Evolutionary conservation across 306 rosid species (phyloP).

Genomic region (Sechiopsis laciniata): DNA sequence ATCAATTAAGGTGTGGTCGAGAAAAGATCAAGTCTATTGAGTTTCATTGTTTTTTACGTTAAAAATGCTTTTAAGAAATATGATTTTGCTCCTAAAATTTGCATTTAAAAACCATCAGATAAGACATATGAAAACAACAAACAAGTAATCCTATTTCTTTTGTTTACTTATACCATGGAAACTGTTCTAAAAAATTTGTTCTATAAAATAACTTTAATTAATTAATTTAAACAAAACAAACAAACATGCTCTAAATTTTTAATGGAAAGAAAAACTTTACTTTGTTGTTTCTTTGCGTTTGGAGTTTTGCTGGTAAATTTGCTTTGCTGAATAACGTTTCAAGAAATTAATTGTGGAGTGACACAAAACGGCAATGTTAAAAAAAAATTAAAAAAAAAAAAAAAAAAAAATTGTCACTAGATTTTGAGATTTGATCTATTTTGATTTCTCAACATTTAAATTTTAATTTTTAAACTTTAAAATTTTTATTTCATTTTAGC

Average conservation of each 20-base stretch:
- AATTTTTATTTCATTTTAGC: too few species aligned
- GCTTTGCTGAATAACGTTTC: background rate
- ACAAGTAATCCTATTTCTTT: background rate
- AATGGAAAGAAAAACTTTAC: background rate
- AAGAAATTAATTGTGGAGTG: background rate
- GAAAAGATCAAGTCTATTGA: background rate
- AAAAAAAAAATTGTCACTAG: too few species aligned
- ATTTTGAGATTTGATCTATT: too few species aligned
- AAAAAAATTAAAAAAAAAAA: too few species aligned
- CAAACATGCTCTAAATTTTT: background rate
- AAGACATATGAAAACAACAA: background rate
- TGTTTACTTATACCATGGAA: background rate
- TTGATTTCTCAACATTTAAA: too few species aligned
- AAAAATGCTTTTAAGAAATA: background rate
- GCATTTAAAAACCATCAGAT: background rate
- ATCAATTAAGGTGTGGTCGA: background rate
- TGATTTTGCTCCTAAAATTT: background rate
- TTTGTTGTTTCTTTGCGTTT: background rate
- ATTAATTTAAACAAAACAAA: background rate
- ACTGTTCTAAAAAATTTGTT: background rate
- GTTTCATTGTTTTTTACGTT: background rate
- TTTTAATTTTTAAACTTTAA: too few species aligned
- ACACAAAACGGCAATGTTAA: background rate
- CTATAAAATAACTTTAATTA: background rate
- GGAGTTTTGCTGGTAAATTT: slow-evolving; percentile 7